These are phyloP conservation scores for Nitzschia sp. DNA, from an alignment of 108 stramenopile species.

Conservation along the genomic window DNA sequence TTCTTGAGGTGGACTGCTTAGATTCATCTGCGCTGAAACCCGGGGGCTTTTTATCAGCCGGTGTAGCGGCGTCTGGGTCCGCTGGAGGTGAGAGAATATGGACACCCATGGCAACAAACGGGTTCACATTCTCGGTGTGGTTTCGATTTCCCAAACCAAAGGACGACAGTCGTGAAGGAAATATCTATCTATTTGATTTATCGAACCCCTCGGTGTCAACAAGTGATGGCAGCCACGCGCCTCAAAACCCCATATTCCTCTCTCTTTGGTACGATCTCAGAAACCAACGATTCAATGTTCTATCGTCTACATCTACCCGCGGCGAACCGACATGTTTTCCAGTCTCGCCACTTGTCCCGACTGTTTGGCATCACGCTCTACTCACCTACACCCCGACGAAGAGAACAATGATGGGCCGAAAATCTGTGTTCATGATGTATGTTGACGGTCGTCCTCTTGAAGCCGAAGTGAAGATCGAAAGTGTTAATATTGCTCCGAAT, in stretches of 20 bases:
- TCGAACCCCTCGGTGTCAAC: slow-evolving; percentile 54
- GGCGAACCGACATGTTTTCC: slow-evolving; percentile 78
- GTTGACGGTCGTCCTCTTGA: slow-evolving; percentile 84
- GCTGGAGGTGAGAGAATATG: slow-evolving; percentile 59
- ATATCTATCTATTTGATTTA: slow-evolving; percentile 74
- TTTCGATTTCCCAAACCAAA: slow-evolving; percentile 55
- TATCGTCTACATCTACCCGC: slow-evolving; percentile 59
- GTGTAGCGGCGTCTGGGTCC: slow-evolving; percentile 41
- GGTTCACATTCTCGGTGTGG: slow-evolving; percentile 83
- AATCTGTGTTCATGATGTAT: slow-evolving; percentile 63
- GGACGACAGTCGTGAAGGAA: slow-evolving; percentile 54
- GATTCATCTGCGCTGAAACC: slow-evolving; percentile 60
- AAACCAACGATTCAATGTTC: slow-evolving; percentile 69
- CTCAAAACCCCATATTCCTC: slow-evolving; percentile 55
- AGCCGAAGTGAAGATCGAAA: slow-evolving; percentile 76
- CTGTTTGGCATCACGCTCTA: slow-evolving; percentile 87
- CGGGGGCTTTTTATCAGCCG: slow-evolving; percentile 46
- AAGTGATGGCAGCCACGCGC: slow-evolving; percentile 42
- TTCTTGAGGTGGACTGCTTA: slow-evolving; percentile 72
- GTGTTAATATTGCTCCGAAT: slow-evolving; percentile 76
- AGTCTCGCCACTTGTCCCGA: slow-evolving; percentile 67
- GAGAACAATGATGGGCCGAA: slow-evolving; percentile 75
- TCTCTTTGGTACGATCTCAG: slow-evolving; percentile 80
- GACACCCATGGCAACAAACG: slow-evolving; percentile 66
- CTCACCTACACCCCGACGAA: slow-evolving; percentile 83